A percentile compares a stretch with the other conserved stretches of the same genome.
These are phyloP conservation scores for Mycena rebaudengoi DNA, from an alignment of 768 basidiomycete genomes.

Conservation along the genomic window DNA sequence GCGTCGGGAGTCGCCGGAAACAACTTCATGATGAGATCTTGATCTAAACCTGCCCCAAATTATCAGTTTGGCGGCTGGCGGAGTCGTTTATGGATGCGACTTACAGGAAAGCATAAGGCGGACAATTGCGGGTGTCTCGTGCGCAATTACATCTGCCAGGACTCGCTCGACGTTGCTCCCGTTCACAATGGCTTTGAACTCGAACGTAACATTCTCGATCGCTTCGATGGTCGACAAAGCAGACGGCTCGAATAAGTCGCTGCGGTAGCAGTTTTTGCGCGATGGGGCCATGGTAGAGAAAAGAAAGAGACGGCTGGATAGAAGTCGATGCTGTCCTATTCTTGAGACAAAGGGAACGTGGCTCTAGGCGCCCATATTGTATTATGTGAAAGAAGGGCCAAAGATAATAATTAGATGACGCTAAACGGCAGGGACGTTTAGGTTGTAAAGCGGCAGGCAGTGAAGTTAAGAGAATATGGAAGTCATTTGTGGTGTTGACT, in stretches of 20 bases:
- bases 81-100: neutral
- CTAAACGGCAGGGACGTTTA: too few relatives aligned
- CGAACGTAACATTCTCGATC: slow-evolving; percentile 28
- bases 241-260: slow-evolving; percentile 28
- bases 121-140: slow-evolving; percentile 27
- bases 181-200: slow-evolving; percentile 33
- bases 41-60: neutral
- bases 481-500: too few relatives aligned
- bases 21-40: neutral
- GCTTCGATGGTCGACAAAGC: slow-evolving; percentile 26
- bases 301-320: slow-evolving; percentile 1
- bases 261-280: slow-evolving; percentile 32
- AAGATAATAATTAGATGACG: too few relatives aligned
- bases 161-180: slow-evolving; percentile 29
- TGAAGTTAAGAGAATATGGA: too few relatives aligned
- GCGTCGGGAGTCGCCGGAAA: slow-evolving; percentile 17
- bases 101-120: slow-evolving; percentile 15
- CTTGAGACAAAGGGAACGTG: too few relatives aligned
- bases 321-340: too few relatives aligned
- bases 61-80: neutral
- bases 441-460: too few relatives aligned
- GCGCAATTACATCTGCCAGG: slow-evolving; percentile 30
- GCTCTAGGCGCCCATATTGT: too few relatives aligned
- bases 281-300: slow-evolving; percentile 26
- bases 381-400: too few relatives aligned